Conservation (phyloP, 805 yeast genomes). For the Tetrapisispora iriomotensis region DNA sequence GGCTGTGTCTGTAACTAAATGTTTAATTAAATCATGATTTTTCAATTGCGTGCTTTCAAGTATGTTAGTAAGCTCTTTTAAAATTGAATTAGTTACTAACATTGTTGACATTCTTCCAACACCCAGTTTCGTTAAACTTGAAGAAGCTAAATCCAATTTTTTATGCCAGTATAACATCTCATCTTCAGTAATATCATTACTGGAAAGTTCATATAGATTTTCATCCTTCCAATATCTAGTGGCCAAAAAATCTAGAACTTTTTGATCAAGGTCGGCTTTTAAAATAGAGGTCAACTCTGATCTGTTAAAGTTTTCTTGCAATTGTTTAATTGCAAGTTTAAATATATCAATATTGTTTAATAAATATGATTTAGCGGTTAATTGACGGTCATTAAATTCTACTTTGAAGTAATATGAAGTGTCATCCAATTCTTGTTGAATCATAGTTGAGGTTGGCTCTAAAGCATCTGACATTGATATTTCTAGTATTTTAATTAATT, state of each 20-base stretch:
- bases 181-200: conserved; percentile 40
- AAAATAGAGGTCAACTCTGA: conserved; percentile 70
- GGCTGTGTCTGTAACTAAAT: conserved; percentile 79
- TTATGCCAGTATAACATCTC: conserved; percentile 70
- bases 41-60: conserved; percentile 65
- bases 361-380: conserved; percentile 89
- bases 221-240: conserved; percentile 78
- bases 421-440: conserved; percentile 88
- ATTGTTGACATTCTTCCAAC: conserved; percentile 85
- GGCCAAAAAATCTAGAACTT: conserved; percentile 77
- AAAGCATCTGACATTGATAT: conserved; percentile 82
- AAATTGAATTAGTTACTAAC: conserved; percentile 67
- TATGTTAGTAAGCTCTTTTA: conserved; percentile 67
- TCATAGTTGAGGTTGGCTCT: conserved; percentile 76
- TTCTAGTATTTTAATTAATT: conserved; percentile 79
- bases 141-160: conserved; percentile 74
- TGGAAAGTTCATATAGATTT: conserved; percentile 40
- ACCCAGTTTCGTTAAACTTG: conserved; percentile 82
- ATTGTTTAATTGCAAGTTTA: conserved; percentile 78
- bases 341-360: conserved; percentile 85
- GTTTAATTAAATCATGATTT: conserved; percentile 78
- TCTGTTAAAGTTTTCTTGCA: conserved; percentile 73
- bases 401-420: conserved; percentile 88
- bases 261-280: conserved; percentile 80
- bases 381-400: conserved; percentile 86